Evolutionary conservation across 1,284 basidiomycete genomes (phyloP).

Genomic region (Meira miltonrushii): DNA sequence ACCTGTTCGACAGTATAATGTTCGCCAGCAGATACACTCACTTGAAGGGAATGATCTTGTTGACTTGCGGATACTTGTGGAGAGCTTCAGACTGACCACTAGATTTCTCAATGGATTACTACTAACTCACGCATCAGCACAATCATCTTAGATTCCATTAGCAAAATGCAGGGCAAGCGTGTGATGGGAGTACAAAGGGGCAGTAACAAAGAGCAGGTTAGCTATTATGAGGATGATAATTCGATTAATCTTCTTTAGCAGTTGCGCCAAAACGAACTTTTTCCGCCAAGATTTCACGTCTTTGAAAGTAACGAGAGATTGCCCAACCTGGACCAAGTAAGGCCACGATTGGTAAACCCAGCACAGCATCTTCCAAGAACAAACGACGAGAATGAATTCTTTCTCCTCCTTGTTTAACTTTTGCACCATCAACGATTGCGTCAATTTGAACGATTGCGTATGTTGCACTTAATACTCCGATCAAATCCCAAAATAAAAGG

Average conservation of each 20-base stretch:
- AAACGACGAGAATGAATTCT: slow-evolving; percentile 6
- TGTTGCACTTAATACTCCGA: neutral
- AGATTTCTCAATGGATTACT: too few species aligned
- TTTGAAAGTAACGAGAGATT: slow-evolving; percentile 2
- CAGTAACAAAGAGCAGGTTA: too few species aligned
- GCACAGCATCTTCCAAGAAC: slow-evolving; percentile 4
- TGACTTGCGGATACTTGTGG: too few species aligned
- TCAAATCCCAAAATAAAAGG: slow-evolving; percentile 4
- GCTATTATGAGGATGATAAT: too few species aligned
- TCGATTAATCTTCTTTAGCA: neutral
- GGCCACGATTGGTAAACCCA: neutral
- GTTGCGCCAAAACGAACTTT: slow-evolving; percentile 1
- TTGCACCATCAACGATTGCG: slow-evolving; percentile 8
- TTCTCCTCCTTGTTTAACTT: neutral
- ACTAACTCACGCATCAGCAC: too few species aligned
- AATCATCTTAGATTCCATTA: too few species aligned
- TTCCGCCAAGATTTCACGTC: slow-evolving; percentile 8
- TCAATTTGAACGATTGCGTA: slow-evolving; percentile 9
- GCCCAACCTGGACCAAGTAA: slow-evolving; percentile 5
- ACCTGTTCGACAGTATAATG: too few species aligned
- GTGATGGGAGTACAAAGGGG: too few species aligned
- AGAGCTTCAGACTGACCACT: too few species aligned
- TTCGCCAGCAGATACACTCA: too few species aligned
- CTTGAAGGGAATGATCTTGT: too few species aligned
- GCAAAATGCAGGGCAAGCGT: too few species aligned